Percentiles rank a stretch among this genome's conserved stretches.
Evolutionary conservation across 2,329 filamentous ascomycete species (phyloP).

Genomic region (Pleomassaria siparia): DNA sequence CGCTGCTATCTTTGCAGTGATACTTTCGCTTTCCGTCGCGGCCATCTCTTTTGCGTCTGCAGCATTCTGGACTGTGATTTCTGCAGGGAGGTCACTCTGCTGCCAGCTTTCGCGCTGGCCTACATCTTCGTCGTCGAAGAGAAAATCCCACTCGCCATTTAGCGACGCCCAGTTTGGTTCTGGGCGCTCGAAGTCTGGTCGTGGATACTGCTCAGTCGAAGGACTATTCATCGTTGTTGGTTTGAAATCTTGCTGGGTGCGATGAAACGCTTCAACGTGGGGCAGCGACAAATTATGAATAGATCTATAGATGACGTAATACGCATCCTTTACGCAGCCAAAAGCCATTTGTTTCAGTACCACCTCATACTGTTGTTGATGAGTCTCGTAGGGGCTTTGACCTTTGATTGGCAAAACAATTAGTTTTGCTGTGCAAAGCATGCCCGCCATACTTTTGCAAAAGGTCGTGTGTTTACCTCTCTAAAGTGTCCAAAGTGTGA

Average conservation of each 20-base stretch:
- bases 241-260: not conserved
- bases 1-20: constrained; percentile 52
- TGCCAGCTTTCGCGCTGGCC: constrained; percentile 60
- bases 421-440: too few relatives aligned
- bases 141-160: constrained; percentile 64
- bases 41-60: not conserved
- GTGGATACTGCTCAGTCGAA: constrained; percentile 52
- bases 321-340: too few relatives aligned
- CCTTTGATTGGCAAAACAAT: too few relatives aligned
- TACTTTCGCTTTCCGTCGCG: constrained; percentile 36
- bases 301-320: too few relatives aligned
- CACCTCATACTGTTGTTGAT: too few relatives aligned
- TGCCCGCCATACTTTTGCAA: too few relatives aligned
- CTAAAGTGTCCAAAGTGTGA: too few relatives aligned
- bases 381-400: too few relatives aligned
- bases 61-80: constrained; percentile 30
- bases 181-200: constrained; percentile 64
- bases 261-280: too few relatives aligned
- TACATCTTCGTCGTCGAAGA: constrained; percentile 65
- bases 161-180: constrained; percentile 61
- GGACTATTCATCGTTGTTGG: not conserved
- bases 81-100: constrained; percentile 51
- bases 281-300: too few relatives aligned
- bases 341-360: too few relatives aligned
- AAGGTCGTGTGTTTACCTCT: too few relatives aligned